Evolutionary conservation across 2,329 filamentous ascomycete species (phyloP).

Genomic region (Penicillium sp.): DNA sequence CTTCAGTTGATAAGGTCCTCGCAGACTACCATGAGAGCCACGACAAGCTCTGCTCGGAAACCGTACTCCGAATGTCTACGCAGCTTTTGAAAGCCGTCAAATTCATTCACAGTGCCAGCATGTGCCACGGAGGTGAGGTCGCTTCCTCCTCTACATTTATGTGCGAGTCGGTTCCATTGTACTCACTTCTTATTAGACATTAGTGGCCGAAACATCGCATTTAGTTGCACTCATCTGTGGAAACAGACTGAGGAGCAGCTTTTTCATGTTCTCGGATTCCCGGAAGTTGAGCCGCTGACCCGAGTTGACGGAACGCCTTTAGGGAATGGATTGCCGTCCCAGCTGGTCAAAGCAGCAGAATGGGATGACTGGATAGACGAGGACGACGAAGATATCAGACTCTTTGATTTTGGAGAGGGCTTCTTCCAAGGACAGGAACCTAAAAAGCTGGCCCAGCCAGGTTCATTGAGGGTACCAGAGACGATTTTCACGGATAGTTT

Average conservation of each 20-base stretch:
- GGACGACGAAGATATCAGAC: constrained; percentile 25
- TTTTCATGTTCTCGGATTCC: constrained; percentile 18
- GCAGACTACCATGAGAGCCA: constrained; percentile 18
- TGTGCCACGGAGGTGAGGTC: constrained; percentile 32
- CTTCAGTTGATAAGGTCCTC: constrained; percentile 26
- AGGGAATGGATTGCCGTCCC: constrained; percentile 18
- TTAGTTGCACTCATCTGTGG: constrained; percentile 18
- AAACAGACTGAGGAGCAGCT: constrained; percentile 16
- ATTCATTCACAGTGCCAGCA: constrained; percentile 29
- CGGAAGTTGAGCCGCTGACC: constrained; percentile 17
- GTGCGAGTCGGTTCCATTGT: background rate
- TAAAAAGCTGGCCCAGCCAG: constrained; percentile 22
- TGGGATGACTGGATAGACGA: constrained; percentile 27
- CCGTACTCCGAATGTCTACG: constrained; percentile 27
- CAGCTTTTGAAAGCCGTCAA: constrained; percentile 28
- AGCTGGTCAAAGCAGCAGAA: constrained; percentile 23
- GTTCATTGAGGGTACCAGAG: constrained; percentile 30
- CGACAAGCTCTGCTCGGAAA: constrained; percentile 24
- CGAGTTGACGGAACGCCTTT: constrained; percentile 23
- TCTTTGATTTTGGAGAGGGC: constrained; percentile 26
- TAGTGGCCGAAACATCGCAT: constrained; percentile 29
- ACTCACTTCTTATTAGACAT: constrained; percentile 23
- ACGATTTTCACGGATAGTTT: constrained; percentile 31
- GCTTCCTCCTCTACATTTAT: background rate
- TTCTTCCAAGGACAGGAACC: constrained; percentile 24